Evolutionary conservation across 345 rosid genomes (phyloP).

Genomic region (Citrus cavaleriei): DNA sequence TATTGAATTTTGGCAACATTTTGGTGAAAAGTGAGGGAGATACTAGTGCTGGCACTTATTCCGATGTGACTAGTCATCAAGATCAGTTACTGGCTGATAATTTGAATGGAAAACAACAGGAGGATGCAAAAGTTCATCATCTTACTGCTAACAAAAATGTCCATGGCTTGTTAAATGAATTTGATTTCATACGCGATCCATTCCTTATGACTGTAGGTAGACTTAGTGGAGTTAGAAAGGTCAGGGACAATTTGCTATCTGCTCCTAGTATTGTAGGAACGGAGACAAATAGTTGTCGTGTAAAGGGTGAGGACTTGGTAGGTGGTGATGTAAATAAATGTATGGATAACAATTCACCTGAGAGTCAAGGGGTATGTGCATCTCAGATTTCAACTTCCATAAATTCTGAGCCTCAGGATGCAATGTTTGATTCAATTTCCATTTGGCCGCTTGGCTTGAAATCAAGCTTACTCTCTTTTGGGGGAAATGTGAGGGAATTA

Average conservation of each 20-base stretch:
- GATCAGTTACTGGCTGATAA: slow-evolving; percentile 27
- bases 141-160: slow-evolving; percentile 16
- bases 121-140: slow-evolving; percentile 20
- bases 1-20: slow-evolving; percentile 35
- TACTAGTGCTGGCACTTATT: slow-evolving; percentile 11
- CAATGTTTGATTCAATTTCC: slow-evolving; percentile 26
- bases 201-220: slow-evolving; percentile 57
- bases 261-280: slow-evolving; percentile 18
- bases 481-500: slow-evolving; percentile 34
- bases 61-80: slow-evolving; percentile 5
- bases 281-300: slow-evolving; percentile 19
- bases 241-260: slow-evolving; percentile 27
- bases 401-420: slow-evolving; percentile 37
- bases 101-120: slow-evolving; percentile 24
- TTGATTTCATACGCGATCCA: slow-evolving; percentile 49
- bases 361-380: slow-evolving; percentile 29
- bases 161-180: slow-evolving; percentile 20
- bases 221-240: slow-evolving; percentile 37
- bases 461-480: slow-evolving; percentile 23
- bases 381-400: slow-evolving; percentile 26
- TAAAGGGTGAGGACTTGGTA: slow-evolving; percentile 23
- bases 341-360: slow-evolving; percentile 21
- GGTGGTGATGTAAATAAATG: slow-evolving; percentile 26
- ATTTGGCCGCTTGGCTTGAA: slow-evolving; percentile 26
- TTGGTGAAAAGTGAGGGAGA: slow-evolving; percentile 37